These are phyloP conservation scores for Mycena sp. DNA, from an alignment of 1,284 basidiomycete genomes.

Conservation along the genomic window DNA sequence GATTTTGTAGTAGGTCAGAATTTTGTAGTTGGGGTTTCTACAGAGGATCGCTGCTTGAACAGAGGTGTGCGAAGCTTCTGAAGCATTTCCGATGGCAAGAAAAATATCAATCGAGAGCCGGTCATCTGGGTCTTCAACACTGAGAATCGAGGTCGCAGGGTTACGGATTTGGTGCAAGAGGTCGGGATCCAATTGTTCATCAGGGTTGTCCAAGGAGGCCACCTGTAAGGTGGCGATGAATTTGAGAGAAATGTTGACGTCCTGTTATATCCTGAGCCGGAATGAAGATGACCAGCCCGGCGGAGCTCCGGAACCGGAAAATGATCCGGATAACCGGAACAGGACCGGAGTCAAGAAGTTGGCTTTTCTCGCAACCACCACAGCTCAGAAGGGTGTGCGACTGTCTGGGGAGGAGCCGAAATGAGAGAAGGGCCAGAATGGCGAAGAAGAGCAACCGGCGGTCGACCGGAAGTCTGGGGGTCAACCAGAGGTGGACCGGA, in stretches of 20 bases:
- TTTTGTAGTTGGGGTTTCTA: slow-evolving; percentile 3
- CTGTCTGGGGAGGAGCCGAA: no score
- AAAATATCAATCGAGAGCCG: slow-evolving; percentile 18
- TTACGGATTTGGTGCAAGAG: neutral
- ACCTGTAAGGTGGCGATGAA: slow-evolving; percentile 6
- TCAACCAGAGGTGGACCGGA: no score
- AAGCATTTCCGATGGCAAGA: slow-evolving; percentile 2
- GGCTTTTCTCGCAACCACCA: no score
- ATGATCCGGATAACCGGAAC: no score
- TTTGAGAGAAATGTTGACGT: neutral
- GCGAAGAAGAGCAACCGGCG: no score
- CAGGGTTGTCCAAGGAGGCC: neutral
- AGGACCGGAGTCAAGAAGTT: no score
- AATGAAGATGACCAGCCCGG: no score
- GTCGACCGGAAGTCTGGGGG: no score
- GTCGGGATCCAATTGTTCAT: neutral
- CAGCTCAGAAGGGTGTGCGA: no score
- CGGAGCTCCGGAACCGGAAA: no score
- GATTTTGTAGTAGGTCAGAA: slow-evolving; percentile 1
- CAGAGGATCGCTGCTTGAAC: slow-evolving; percentile 5
- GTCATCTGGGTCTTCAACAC: neutral
- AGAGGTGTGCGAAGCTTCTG: slow-evolving; percentile 4
- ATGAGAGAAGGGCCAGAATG: no score
- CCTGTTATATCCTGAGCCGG: no score
- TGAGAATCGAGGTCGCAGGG: neutral